Conservation (phyloP, 2,329 filamentous ascomycete species). For the Mycosphaerelloides madeirae region DNA sequence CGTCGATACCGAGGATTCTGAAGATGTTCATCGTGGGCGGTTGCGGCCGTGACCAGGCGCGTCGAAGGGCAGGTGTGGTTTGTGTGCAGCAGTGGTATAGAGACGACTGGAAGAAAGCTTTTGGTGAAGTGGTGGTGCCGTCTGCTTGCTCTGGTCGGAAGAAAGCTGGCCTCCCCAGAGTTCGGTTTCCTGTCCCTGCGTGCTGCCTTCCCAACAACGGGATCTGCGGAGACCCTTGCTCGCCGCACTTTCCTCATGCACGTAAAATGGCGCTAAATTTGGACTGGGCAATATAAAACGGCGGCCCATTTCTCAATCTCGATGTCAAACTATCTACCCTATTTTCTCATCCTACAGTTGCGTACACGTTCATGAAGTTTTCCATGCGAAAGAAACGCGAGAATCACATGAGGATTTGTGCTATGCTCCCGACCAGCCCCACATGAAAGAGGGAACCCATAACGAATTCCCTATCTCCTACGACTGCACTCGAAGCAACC, state of each 20-base stretch:
- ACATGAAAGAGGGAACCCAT: too few species aligned
- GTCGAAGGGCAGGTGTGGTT: background rate
- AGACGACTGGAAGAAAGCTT: background rate
- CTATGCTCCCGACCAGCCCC: too few species aligned
- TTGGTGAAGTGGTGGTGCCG: background rate
- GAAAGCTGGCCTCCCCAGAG: constrained; percentile 2
- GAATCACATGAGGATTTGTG: too few species aligned
- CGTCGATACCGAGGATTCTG: constrained; percentile 56
- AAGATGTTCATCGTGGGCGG: constrained; percentile 60
- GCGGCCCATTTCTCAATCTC: too few species aligned
- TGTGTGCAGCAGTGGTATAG: background rate
- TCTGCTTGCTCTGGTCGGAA: background rate
- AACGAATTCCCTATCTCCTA: background rate
- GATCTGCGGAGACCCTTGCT: too few species aligned
- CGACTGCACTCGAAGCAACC: constrained; percentile 1
- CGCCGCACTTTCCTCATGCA: background rate
- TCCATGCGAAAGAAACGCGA: too few species aligned
- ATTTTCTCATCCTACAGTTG: too few species aligned
- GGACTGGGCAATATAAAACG: too few species aligned
- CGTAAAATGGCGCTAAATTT: background rate
- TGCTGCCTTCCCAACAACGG: too few species aligned
- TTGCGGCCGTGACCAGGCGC: constrained; percentile 6
- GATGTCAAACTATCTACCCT: background rate
- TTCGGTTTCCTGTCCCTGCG: background rate
- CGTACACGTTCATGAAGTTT: too few species aligned